A percentile compares a stretch with the other conserved stretches of the same genome.
These are phyloP conservation scores for Ganoderma meredithae DNA, from an alignment of 1,284 basidiomycete genomes.

Conservation along the genomic window DNA sequence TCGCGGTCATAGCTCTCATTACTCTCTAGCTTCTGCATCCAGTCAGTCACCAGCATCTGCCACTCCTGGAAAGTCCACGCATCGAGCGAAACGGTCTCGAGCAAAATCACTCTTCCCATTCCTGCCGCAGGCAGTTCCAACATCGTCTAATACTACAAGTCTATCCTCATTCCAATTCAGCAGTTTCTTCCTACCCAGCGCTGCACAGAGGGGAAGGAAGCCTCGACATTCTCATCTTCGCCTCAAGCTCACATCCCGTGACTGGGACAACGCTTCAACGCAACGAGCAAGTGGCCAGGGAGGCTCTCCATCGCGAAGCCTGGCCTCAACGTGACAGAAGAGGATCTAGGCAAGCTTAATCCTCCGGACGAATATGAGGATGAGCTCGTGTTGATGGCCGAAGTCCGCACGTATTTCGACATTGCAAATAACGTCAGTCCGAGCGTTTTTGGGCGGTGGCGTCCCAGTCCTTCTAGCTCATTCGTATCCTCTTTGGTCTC, in stretches of 20 bases:
- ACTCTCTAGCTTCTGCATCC: neutral
- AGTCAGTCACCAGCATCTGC: neutral
- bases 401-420: conserved; percentile 58
- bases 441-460: neutral
- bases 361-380: conserved; percentile 50
- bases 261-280: neutral
- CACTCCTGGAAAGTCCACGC: neutral
- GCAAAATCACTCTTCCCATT: neutral
- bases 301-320: conserved; percentile 20
- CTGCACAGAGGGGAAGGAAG: neutral
- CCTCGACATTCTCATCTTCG: neutral
- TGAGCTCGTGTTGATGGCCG: conserved; percentile 55
- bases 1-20: neutral
- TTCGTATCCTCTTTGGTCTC: conserved; percentile 8
- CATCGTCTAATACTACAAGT: neutral
- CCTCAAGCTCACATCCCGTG: too few relatives aligned
- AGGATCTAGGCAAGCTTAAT: conserved; percentile 49
- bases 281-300: neutral
- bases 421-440: conserved; percentile 38
- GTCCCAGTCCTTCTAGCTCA: conserved; percentile 17
- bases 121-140: neutral
- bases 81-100: neutral
- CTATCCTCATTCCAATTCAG: neutral
- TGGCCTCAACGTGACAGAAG: conserved; percentile 42
- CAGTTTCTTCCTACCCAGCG: neutral